Conservation (phyloP, 495 filamentous ascomycete species). For the Astrothelium subdiscretum region DNA sequence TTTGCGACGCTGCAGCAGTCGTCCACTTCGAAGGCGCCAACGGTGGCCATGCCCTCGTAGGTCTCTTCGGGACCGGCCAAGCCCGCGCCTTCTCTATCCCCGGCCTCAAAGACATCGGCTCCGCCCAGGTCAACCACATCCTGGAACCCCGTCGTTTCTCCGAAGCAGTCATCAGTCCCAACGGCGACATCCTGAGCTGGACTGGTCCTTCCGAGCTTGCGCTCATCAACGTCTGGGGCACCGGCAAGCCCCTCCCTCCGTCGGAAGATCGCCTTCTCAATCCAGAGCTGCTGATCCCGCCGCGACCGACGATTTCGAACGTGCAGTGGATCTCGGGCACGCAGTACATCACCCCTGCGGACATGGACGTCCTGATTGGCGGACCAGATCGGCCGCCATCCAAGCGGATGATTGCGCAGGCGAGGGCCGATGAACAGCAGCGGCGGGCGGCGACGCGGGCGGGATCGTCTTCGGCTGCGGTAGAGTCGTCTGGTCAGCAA, state of each 20-base stretch:
- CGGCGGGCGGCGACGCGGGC: conserved; percentile 41
- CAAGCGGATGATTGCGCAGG: conserved; percentile 60
- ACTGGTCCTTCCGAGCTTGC: conserved; percentile 78
- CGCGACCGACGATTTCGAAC: conserved; percentile 89
- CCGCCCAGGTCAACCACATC: conserved; percentile 43
- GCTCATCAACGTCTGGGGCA: conserved; percentile 70
- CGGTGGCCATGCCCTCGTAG: conserved; percentile 60
- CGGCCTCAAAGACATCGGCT: conserved; percentile 73
- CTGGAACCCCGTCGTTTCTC: conserved; percentile 62
- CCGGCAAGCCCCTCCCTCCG: conserved; percentile 34
- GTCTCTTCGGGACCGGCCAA: conserved; percentile 69
- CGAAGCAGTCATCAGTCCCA: conserved; percentile 55
- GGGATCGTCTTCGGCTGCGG: conserved; percentile 16
- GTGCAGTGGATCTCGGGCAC: conserved; percentile 94
- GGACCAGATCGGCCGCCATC: conserved; percentile 78
- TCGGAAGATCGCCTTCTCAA: conserved; percentile 61
- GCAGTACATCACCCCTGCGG: conserved; percentile 77
- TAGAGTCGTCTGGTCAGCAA: conserved; percentile 15
- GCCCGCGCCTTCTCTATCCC: conserved; percentile 76
- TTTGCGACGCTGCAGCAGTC: conserved; percentile 68
- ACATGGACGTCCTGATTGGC: conserved; percentile 85
- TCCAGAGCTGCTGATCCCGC: conserved; percentile 53
- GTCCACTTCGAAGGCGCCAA: conserved; percentile 44
- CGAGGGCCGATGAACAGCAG: conserved; percentile 46
- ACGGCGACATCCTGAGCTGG: conserved; percentile 78